Percentiles rank a stretch among this genome's conserved stretches.
Conservation (phyloP, 257 asterid genomes). For the Perilla frutescens region DNA sequence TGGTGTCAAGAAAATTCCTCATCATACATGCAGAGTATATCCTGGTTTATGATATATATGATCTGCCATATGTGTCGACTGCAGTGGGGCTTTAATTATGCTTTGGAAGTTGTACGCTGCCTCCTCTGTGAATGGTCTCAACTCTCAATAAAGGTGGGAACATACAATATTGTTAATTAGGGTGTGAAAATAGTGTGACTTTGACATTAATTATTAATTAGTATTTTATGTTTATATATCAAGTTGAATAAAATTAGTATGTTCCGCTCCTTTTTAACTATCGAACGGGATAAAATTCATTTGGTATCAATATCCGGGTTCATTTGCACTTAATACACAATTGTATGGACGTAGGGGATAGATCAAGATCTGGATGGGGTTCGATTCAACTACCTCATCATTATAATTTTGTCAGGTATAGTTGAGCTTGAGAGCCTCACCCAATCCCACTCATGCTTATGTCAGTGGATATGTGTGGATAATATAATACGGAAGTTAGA, state of each 20-base stretch:
- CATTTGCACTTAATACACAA: too few species aligned
- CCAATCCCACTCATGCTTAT: neutral
- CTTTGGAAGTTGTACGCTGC: neutral
- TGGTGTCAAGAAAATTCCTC: neutral
- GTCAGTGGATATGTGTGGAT: neutral
- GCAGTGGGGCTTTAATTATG: neutral
- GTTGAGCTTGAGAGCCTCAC: neutral
- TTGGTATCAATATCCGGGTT: too few species aligned
- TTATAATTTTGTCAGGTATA: too few species aligned
- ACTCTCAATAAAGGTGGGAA: constrained; percentile 11
- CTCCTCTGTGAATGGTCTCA: neutral
- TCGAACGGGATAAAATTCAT: too few species aligned
- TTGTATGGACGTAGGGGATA: too few species aligned
- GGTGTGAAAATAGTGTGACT: neutral
- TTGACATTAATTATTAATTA: neutral
- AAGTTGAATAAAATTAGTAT: too few species aligned
- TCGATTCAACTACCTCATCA: too few species aligned
- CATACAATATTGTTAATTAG: neutral
- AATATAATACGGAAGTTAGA: neutral
- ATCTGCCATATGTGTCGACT: neutral
- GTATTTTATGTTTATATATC: neutral
- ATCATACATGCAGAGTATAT: too few species aligned
- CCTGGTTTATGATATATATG: too few species aligned
- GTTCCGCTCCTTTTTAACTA: too few species aligned
- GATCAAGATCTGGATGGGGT: too few species aligned